Conservation (phyloP, 2,329 filamentous ascomycete species). For the Calonectria ilicicola region DNA sequence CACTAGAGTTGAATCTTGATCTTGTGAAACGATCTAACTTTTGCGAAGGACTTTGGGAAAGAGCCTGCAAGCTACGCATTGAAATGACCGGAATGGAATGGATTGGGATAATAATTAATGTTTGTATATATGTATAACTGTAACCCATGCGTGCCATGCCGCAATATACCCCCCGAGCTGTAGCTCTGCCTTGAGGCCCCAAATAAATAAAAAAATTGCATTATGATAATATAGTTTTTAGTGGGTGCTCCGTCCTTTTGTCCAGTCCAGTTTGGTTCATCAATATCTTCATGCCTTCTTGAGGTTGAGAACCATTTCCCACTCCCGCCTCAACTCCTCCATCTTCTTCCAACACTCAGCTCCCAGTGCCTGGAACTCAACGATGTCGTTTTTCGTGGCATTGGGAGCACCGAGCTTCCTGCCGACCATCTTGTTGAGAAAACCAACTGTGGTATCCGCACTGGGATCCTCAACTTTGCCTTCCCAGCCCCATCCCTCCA, state of each 20-base stretch:
- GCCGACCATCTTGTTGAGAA: conserved; percentile 64
- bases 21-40: neutral
- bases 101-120: conserved; percentile 20
- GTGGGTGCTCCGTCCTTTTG: neutral
- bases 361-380: conserved; percentile 73
- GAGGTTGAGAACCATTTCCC: conserved; percentile 62
- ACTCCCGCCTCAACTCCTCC: conserved; percentile 76
- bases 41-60: neutral
- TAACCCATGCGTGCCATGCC: conserved; percentile 22
- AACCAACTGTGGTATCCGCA: conserved; percentile 58
- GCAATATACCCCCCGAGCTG: conserved; percentile 37
- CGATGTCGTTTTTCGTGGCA: conserved; percentile 70
- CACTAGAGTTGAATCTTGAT: conserved; percentile 27
- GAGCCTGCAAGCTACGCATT: neutral
- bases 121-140: conserved; percentile 16
- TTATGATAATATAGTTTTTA: neutral
- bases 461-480: conserved; percentile 65
- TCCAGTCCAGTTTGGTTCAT: neutral
- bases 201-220: neutral
- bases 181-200: conserved; percentile 16
- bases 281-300: conserved; percentile 21
- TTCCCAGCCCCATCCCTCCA: conserved; percentile 86
- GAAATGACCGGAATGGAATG: conserved; percentile 3
- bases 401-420: conserved; percentile 70
- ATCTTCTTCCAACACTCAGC: conserved; percentile 75